Conservation (phyloP, 352 stramenopile genomes). For the Phytopythium delawarense region DNA sequence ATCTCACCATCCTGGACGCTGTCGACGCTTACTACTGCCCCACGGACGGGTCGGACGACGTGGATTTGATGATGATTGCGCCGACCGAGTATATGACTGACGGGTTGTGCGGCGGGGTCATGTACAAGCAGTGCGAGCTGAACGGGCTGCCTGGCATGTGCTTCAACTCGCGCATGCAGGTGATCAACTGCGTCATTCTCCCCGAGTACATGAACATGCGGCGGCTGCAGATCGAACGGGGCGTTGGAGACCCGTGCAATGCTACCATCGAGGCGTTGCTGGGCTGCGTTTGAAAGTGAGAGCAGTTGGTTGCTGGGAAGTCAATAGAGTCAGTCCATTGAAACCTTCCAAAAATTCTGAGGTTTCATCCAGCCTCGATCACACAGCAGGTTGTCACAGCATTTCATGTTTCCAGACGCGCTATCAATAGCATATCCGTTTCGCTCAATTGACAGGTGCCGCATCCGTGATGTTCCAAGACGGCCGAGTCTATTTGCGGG, state of each 20-base stretch:
- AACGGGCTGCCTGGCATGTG: slow-evolving; percentile 27
- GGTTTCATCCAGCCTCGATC: too few relatives aligned
- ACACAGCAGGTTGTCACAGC: too few relatives aligned
- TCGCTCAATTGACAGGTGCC: too few relatives aligned
- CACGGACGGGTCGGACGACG: slow-evolving; percentile 15
- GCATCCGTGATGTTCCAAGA: too few relatives aligned
- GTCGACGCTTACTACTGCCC: slow-evolving; percentile 15
- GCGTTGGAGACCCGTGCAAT: slow-evolving; percentile 23
- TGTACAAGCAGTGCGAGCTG: slow-evolving; percentile 28
- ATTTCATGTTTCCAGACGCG: too few relatives aligned
- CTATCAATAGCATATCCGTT: too few relatives aligned
- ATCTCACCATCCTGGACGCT: slow-evolving; percentile 7
- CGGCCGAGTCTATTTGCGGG: too few relatives aligned
- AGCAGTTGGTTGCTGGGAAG: too few relatives aligned
- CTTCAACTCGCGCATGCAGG: slow-evolving; percentile 41
- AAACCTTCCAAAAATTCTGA: too few relatives aligned
- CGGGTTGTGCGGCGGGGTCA: slow-evolving; percentile 19
- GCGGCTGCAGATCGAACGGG: slow-evolving; percentile 24
- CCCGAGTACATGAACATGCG: slow-evolving; percentile 23
- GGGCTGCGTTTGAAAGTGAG: slow-evolving; percentile 7
- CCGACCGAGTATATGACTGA: slow-evolving; percentile 22
- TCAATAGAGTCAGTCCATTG: too few relatives aligned
- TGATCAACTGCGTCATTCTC: slow-evolving; percentile 29
- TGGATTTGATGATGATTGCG: slow-evolving; percentile 11
- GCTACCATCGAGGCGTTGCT: slow-evolving; percentile 29